Evolutionary conservation across 2,329 filamentous ascomycete species (phyloP).

Genomic region (Alternaria dauci): DNA sequence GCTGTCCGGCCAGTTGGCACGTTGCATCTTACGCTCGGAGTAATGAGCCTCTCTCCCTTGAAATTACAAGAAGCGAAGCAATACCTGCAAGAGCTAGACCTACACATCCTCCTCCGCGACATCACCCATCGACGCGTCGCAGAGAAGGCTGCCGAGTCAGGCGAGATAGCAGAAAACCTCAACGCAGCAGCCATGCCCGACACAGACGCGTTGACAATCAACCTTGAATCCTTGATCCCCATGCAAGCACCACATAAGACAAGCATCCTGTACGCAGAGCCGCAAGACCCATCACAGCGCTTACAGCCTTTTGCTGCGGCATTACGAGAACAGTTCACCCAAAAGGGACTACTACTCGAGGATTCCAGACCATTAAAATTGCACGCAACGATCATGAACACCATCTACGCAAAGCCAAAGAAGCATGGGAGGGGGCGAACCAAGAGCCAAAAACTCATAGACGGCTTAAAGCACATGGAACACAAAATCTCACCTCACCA

Average conservation of each 20-base stretch:
- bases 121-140: constrained; percentile 25
- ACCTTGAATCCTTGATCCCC: constrained; percentile 61
- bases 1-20: constrained; percentile 81
- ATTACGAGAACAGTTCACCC: constrained; percentile 64
- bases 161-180: constrained; percentile 41
- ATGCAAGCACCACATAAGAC: constrained; percentile 68
- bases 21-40: constrained; percentile 84
- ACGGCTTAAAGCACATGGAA: constrained; percentile 4
- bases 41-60: constrained; percentile 74
- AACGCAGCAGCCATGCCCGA: constrained; percentile 37
- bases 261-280: constrained; percentile 71
- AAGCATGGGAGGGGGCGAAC: constrained; percentile 40
- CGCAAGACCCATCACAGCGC: constrained; percentile 61
- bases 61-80: constrained; percentile 57
- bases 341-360: constrained; percentile 63
- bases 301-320: constrained; percentile 66
- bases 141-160: constrained; percentile 23
- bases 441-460: constrained; percentile 15
- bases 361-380: constrained; percentile 73
- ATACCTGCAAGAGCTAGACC: constrained; percentile 55
- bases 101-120: constrained; percentile 40
- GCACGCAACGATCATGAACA: constrained; percentile 88
- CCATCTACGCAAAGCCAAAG: constrained; percentile 71
- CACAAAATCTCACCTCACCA: constrained; percentile 8
- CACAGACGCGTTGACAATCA: constrained; percentile 47